phyloP scores from a whole-genome alignment of 768 basidiomycete species.

The Rhizopogon rudus region DNA sequence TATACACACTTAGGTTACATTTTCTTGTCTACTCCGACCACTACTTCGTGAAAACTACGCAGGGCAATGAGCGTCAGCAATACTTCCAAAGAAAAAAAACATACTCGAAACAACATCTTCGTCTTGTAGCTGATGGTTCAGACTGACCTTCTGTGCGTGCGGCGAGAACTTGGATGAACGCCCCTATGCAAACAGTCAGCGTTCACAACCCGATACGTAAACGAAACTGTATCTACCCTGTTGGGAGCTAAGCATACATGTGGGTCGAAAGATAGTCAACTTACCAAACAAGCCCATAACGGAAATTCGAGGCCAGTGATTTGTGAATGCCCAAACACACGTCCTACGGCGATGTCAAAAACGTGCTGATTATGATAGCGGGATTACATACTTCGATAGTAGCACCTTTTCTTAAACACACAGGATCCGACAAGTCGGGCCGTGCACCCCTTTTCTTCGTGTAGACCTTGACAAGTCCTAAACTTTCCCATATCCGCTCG shows the following conservation, averaged over 20 bases:
- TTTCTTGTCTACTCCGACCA: neutral
- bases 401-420: slow-evolving; percentile 86
- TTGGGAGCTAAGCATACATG: neutral
- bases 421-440: slow-evolving; percentile 88
- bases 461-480: slow-evolving; percentile 86
- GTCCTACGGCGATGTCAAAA: slow-evolving; percentile 36
- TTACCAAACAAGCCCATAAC: slow-evolving; percentile 91
- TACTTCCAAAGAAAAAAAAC: slow-evolving; percentile 24
- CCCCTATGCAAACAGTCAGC: slow-evolving; percentile 45
- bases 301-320: slow-evolving; percentile 85
- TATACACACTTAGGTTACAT: too few species aligned
- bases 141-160: slow-evolving; percentile 90
- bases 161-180: slow-evolving; percentile 93
- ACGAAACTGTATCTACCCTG: slow-evolving; percentile 4
- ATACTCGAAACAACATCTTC: slow-evolving; percentile 87
- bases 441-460: slow-evolving; percentile 96
- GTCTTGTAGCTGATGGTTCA: slow-evolving; percentile 78
- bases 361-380: neutral
- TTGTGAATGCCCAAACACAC: slow-evolving; percentile 94
- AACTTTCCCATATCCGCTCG: slow-evolving; percentile 74
- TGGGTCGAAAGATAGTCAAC: slow-evolving; percentile 16
- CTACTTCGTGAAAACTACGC: neutral
- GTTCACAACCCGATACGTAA: neutral
- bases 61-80: neutral
- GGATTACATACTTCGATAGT: slow-evolving; percentile 69